Base-by-base conservation (phyloP, 345 rosid genomes). In the Mallotus nudiflorus region DNA sequence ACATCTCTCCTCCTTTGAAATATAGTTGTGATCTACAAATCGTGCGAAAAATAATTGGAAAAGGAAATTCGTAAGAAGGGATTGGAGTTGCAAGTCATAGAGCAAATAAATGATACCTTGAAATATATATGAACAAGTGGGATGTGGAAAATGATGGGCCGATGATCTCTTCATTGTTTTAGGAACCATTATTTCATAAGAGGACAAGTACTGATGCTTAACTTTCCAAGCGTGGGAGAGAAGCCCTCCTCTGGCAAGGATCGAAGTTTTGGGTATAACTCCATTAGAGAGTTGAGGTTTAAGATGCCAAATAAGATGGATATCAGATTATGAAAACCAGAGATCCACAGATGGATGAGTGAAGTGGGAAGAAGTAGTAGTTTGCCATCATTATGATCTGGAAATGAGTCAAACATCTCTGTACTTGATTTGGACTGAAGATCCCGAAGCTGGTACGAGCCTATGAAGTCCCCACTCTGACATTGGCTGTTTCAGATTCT, bases 211-310 rank as follows among this genome's bases (percentile, higher is more conserved):
- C 20, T 13, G 15, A 80, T 58, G 0, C 9, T 3, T n/a, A 80
- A 68, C 25, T 15, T 1, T 51, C 56, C 74, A 11, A 72, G 80
- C 10, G 62, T 35, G 35, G 55, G 16, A 48, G 80, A 74, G 19
- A 80, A 31, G 27, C 80, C 68, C 12, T 51, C 53, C 51, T 65
- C 64, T 20, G 80, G 80, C 58, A 80, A 58, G 37, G 12, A 33
- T 39, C 16, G 63, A 39, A 75, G 71, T 39, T 58, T 49, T 15
- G 65, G 69, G 66, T 29, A 37, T 19, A 80, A 28, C 28, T 49
- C 31, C 52, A 50, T 53, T 24, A 75, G 68, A 63, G 46, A 72
- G 16, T 44, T 66, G 18, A 80, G 80, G 52, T 39, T 10, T 42
- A 40, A 51, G 51, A 80, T 31, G n/a, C 77, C 77, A 29, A 55